These are phyloP conservation scores for Delonix regia DNA, from an alignment of 306 rosid genomes.

Conservation along the genomic window DNA sequence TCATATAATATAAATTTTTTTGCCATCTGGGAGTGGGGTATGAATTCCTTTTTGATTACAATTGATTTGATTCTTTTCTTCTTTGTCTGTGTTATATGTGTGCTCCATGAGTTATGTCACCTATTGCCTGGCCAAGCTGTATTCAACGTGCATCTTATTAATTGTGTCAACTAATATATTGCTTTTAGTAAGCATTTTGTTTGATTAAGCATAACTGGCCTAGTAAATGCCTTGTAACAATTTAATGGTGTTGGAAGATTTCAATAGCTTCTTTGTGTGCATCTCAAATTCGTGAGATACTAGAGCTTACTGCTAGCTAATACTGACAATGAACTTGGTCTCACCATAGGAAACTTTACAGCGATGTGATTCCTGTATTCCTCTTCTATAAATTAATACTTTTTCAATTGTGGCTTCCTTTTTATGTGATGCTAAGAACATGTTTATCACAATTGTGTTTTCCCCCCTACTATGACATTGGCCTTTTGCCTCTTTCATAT, in stretches of 20 bases:
- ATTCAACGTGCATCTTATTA: conserved; percentile 9
- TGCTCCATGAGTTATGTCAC: not conserved
- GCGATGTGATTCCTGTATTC: conserved; percentile 21
- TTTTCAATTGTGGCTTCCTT: conserved; percentile 19
- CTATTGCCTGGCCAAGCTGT: conserved; percentile 11
- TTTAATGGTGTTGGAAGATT: conserved; percentile 20
- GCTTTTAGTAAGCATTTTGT: conserved; percentile 10
- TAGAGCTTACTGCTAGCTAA: not conserved
- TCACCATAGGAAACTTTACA: not conserved
- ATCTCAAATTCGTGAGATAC: not conserved
- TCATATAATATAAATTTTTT: conserved; percentile 19
- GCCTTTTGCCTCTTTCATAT: not conserved
- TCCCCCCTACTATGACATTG: not conserved
- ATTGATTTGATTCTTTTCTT: not conserved
- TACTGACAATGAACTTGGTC: not conserved
- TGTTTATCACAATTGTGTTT: conserved; percentile 3
- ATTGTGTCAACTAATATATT: not conserved
- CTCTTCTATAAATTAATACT: conserved; percentile 1
- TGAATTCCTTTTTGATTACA: conserved; percentile 29
- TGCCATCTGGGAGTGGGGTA: conserved; percentile 4
- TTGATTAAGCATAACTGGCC: conserved; percentile 26
- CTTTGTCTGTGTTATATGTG: not conserved
- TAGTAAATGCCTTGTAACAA: not conserved
- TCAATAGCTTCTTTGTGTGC: conserved; percentile 21
- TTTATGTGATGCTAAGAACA: not conserved